Evolutionary conservation across 441 rosid species (phyloP).

Genomic region (Gossypium aridum): DNA sequence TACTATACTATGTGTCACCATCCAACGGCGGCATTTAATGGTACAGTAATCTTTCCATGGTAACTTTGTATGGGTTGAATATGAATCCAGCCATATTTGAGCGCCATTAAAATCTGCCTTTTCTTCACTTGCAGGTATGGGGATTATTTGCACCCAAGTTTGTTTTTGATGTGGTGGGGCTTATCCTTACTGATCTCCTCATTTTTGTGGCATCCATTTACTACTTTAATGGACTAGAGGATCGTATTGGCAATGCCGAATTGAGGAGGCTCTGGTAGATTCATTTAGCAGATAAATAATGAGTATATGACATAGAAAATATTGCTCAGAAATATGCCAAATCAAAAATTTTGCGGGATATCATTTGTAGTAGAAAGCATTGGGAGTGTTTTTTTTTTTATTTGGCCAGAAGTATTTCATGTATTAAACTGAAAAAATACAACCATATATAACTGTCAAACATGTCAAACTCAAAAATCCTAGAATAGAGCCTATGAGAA

Average conservation of each 20-base stretch:
- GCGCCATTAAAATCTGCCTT: neutral
- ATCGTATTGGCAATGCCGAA: neutral
- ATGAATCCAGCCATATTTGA: neutral
- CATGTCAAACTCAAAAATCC: too few relatives aligned
- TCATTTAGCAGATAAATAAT: neutral
- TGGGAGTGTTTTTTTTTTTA: neutral
- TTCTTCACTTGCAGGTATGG: constrained; percentile 65
- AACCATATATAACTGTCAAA: too few relatives aligned
- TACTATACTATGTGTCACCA: constrained; percentile 66
- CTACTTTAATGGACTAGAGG: constrained; percentile 28
- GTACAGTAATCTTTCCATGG: constrained; percentile 27
- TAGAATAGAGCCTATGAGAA: too few relatives aligned
- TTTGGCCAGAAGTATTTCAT: too few relatives aligned
- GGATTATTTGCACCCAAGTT: constrained; percentile 94
- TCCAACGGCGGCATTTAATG: constrained; percentile 93
- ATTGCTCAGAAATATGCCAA: neutral
- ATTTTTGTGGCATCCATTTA: constrained; percentile 64
- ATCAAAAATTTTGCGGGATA: neutral
- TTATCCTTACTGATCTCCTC: constrained; percentile 56
- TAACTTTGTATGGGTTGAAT: neutral
- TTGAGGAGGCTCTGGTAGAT: neutral
- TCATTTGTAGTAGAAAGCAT: neutral
- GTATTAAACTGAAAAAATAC: too few relatives aligned
- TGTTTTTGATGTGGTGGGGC: constrained; percentile 83
- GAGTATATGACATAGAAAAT: neutral